phyloP scores from a whole-genome alignment of 2,329 filamentous ascomycete genomes.

The Fusarium humuli region DNA sequence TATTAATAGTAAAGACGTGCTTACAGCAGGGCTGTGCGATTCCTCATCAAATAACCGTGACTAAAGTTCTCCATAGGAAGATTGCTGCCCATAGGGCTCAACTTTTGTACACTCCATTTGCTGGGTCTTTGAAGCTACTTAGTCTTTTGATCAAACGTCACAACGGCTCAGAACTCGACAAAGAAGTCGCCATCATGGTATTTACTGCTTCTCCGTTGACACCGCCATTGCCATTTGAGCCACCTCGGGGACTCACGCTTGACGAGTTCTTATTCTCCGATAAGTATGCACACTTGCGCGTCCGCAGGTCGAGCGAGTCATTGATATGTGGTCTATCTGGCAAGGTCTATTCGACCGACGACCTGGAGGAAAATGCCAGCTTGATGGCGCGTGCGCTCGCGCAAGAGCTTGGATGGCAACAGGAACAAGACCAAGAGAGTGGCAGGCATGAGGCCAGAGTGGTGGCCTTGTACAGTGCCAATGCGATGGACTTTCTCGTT shows the following conservation, averaged over 20 bases:
- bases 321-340: constrained; percentile 11
- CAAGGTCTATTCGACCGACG: constrained; percentile 7
- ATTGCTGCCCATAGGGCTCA: constrained; percentile 1
- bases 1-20: constrained; percentile 11
- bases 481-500: constrained; percentile 13
- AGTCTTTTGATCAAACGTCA: constrained; percentile 7
- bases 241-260: constrained; percentile 8
- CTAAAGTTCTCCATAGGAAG: constrained; percentile 3
- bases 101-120: constrained; percentile 5
- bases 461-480: constrained; percentile 12
- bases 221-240: constrained; percentile 7
- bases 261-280: constrained; percentile 10
- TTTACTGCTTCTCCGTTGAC: constrained; percentile 11
- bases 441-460: constrained; percentile 1
- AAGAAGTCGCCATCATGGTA: constrained; percentile 12
- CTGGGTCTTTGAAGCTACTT: constrained; percentile 1
- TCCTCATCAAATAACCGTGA: constrained; percentile 6
- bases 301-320: constrained; percentile 8
- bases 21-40: constrained; percentile 1
- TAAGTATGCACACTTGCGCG: constrained; percentile 7
- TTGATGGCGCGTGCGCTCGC: constrained; percentile 8
- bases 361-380: constrained; percentile 9
- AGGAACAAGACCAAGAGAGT: constrained; percentile 12
- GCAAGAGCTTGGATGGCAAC: constrained; percentile 13
- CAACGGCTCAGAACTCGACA: constrained; percentile 1